Base-by-base conservation (phyloP, 371 early-diverging fungal species). In the Actinomortierella ambigua region DNA sequence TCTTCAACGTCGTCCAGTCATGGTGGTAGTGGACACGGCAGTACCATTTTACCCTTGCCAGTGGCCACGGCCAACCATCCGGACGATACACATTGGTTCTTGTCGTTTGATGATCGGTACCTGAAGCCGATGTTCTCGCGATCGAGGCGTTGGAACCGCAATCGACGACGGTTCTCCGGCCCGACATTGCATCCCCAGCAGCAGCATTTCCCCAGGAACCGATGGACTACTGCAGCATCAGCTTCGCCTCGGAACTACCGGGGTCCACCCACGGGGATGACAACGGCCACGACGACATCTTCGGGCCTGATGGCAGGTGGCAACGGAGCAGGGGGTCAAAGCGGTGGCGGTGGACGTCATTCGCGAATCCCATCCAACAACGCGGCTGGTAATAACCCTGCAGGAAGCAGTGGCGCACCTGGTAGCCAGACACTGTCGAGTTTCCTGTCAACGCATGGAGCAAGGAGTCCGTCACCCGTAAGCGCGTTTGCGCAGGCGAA, bases 101-200 rank as follows among this genome's bases (percentile, higher is more conserved):
- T 93, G 26, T 86, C 87, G 22, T 91, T 94, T 79, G 94, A 92
- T 77, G 85, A 88, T 46, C 83, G 83, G 61, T 92, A 86, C 80
- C 73, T 94, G 14, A 92, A 92, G 59, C 94, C 94, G 0, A 66
- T 93, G 39, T 90, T 94, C 64, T 71, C 77, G 1, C 63, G 75
- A 15, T 73, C 73, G 9, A 55, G 73, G 20, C 67, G 66, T 17
- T 73, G 73, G 73, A 73, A 73, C 23, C 34, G 58, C 23, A 73
- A 53, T 44, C 47, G 73, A 13, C 62, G 73, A 29, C 55, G 56
- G 1, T 73, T 73, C 55, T 63, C 61, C 0, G 73, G 73, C 0
- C 73, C 73, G 1, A 73, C 73, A 1, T 17, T 73, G 13, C 67
- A 66, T 20, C 63, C 62, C 9, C 59, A 62, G n/a, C 52, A 67